Conservation (phyloP, 768 basidiomycete species). For the Leccinum aurantiacum region DNA sequence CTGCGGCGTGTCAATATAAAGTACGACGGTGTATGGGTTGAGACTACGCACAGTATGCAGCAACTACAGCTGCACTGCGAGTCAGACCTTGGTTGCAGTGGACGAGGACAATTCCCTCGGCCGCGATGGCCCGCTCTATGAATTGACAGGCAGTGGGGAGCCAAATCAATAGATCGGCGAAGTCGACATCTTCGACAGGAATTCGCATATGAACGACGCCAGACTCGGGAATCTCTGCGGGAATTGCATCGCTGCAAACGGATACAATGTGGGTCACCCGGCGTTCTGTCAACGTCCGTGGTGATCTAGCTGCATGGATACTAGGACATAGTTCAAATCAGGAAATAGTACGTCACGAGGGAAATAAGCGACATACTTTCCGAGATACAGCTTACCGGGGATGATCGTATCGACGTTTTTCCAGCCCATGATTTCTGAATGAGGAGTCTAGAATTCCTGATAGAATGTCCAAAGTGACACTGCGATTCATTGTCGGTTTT, state of each 20-base stretch:
- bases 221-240: constrained; percentile 67
- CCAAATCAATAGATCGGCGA: constrained; percentile 65
- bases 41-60: constrained; percentile 65
- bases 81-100: constrained; percentile 69
- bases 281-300: constrained; percentile 69
- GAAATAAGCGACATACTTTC: constrained; percentile 57
- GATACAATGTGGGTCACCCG: constrained; percentile 80
- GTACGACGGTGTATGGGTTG: background rate
- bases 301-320: constrained; percentile 67
- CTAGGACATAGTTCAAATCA: constrained; percentile 50
- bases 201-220: constrained; percentile 71
- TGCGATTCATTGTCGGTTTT: constrained; percentile 34
- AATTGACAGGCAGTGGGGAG: constrained; percentile 66
- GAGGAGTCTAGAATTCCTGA: constrained; percentile 31
- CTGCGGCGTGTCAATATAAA: constrained; percentile 35
- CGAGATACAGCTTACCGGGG: constrained; percentile 64
- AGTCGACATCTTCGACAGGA: constrained; percentile 66
- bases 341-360: constrained; percentile 32
- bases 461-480: constrained; percentile 21
- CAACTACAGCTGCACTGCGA: constrained; percentile 67
- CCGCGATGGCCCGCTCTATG: constrained; percentile 58
- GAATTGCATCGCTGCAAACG: constrained; percentile 71
- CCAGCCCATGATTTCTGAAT: constrained; percentile 42
- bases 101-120: constrained; percentile 63
- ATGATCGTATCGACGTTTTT: constrained; percentile 70